A percentile compares a stretch with the other conserved stretches of the same genome.
Conservation (phyloP, 306 rosid species). For the Ziziphus jujuba region DNA sequence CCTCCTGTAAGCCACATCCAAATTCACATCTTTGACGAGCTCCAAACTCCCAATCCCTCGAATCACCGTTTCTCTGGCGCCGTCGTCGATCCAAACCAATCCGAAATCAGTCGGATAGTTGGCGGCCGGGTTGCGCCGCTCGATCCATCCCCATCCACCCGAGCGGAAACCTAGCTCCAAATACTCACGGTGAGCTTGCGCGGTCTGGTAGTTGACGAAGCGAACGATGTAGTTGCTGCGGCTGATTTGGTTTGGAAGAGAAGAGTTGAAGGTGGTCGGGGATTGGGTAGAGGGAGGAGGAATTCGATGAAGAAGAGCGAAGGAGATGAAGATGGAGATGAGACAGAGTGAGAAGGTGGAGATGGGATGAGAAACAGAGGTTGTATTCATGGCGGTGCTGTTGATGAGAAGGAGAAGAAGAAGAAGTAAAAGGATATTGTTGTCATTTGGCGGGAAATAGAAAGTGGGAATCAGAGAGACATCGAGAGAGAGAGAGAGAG, state of each 20-base stretch:
- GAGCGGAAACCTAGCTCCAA: constrained; percentile 49
- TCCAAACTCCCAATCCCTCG: constrained; percentile 52
- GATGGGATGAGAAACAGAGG: constrained; percentile 16
- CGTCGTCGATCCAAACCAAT: constrained; percentile 61
- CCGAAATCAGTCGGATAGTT: constrained; percentile 86
- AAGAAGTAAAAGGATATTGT: neutral
- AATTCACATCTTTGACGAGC: constrained; percentile 74
- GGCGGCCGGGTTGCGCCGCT: constrained; percentile 72
- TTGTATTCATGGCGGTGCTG: constrained; percentile 29
- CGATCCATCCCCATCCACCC: constrained; percentile 84
- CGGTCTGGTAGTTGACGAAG: constrained; percentile 55
- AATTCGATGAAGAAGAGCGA: constrained; percentile 33
- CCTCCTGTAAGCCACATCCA: constrained; percentile 64
- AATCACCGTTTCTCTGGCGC: constrained; percentile 33
- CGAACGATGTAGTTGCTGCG: constrained; percentile 69
- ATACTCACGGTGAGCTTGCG: constrained; percentile 59
- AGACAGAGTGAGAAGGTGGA: constrained; percentile 33
- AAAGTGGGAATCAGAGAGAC: neutral
- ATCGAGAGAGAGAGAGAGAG: too few relatives aligned
- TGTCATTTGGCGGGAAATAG: constrained; percentile 56
- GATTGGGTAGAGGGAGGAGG: constrained; percentile 41
- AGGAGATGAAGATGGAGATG: constrained; percentile 26
- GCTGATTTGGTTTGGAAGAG: constrained; percentile 19
- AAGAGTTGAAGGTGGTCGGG: constrained; percentile 27
- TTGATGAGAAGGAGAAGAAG: neutral